A percentile compares a stretch with the other conserved stretches of the same genome.
Conservation (phyloP, 305 asterid species). For the Euphrasia arctica region DNA sequence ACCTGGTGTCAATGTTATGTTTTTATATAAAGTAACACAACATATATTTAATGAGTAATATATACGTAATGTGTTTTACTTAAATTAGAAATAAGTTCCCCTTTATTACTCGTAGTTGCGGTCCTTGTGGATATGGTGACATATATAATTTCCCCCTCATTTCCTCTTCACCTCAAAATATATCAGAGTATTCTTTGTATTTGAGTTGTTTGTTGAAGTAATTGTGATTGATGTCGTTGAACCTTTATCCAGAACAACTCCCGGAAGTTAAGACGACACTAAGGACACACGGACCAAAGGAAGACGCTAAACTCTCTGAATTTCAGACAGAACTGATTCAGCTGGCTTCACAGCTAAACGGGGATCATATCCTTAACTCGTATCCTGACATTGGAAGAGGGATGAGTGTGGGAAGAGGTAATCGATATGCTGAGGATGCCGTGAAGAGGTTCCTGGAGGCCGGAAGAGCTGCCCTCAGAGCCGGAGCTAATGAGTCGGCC, state of each 20-base stretch:
- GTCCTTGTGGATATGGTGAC: no score
- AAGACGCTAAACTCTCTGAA: constrained; percentile 64
- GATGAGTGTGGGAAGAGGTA: constrained; percentile 67
- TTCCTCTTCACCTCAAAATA: background rate
- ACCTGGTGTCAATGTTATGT: no score
- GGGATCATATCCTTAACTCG: constrained; percentile 71
- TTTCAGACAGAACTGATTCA: constrained; percentile 85
- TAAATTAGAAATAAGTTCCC: no score
- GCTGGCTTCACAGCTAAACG: constrained; percentile 92
- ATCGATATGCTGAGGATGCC: constrained; percentile 79
- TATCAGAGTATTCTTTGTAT: background rate
- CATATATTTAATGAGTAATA: no score
- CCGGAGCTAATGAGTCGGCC: constrained; percentile 92
- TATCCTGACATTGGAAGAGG: constrained; percentile 76
- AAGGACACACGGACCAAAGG: constrained; percentile 69
- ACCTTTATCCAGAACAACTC: constrained; percentile 51
- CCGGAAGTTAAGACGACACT: constrained; percentile 56
- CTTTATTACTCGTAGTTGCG: no score
- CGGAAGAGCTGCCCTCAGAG: constrained; percentile 75
- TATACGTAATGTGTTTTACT: no score
- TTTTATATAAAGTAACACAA: no score
- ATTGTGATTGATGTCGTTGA: background rate
- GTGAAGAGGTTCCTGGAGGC: constrained; percentile 89
- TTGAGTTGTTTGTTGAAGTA: background rate
- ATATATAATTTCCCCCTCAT: background rate